These are phyloP conservation scores for Pestalotiopsis sp. DNA, from an alignment of 2,329 filamentous ascomycete species.

Conservation along the genomic window DNA sequence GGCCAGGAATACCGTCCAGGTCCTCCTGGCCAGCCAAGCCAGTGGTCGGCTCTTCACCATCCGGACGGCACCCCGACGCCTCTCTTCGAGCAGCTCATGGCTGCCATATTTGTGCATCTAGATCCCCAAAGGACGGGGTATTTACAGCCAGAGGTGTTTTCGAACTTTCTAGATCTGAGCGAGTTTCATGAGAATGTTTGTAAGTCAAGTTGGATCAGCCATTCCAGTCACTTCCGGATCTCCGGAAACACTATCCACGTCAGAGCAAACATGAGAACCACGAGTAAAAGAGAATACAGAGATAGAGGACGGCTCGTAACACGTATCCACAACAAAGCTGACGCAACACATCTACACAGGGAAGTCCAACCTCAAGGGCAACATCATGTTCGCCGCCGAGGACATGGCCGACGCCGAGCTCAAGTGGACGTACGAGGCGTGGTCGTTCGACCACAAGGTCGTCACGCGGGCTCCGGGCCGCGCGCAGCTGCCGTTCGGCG, in stretches of 20 bases:
- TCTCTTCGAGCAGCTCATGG: constrained; percentile 19
- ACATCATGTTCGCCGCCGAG: constrained; percentile 17
- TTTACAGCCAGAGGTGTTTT: constrained; percentile 21
- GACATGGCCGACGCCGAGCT: constrained; percentile 21
- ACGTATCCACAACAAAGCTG: background rate
- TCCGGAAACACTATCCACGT: background rate
- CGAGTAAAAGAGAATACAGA: background rate
- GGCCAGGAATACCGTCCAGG: background rate
- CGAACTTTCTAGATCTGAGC: constrained; percentile 20
- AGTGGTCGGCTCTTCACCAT: constrained; percentile 18
- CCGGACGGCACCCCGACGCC: constrained; percentile 20
- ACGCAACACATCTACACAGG: constrained; percentile 8
- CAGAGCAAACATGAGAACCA: background rate
- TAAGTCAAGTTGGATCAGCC: constrained; percentile 8
- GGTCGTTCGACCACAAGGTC: constrained; percentile 21
- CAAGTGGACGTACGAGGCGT: constrained; percentile 21
- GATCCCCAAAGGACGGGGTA: constrained; percentile 19
- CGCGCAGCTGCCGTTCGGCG: constrained; percentile 19
- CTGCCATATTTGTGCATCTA: constrained; percentile 18
- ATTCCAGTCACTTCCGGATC: background rate
- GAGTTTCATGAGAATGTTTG: constrained; percentile 21
- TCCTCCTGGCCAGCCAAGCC: background rate
- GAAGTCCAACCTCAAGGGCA: constrained; percentile 19
- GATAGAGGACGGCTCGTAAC: background rate
- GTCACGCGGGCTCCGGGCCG: constrained; percentile 14